Evolutionary conservation across 768 basidiomycete genomes (phyloP).

Genomic region (Asterophora parasitica): DNA sequence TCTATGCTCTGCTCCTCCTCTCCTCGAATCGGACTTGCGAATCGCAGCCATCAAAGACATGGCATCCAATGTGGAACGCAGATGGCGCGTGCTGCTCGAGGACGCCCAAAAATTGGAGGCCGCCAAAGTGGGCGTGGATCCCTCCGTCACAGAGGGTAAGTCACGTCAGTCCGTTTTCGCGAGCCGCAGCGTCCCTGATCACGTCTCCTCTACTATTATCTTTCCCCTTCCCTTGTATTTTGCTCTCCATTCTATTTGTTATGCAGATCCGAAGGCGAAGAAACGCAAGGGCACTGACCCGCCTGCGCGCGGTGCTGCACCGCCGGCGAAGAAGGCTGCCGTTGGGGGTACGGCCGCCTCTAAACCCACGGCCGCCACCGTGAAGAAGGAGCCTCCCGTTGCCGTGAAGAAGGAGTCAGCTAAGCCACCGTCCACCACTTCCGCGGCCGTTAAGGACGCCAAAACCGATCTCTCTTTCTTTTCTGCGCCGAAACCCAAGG

Average conservation of each 20-base stretch:
- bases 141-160: conserved; percentile 63
- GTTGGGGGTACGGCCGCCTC: conserved; percentile 39
- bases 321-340: conserved; percentile 65
- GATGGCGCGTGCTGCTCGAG: conserved; percentile 66
- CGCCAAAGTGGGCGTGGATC: conserved; percentile 36
- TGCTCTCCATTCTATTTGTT: not conserved
- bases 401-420: conserved; percentile 49
- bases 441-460: conserved; percentile 58
- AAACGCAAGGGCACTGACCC: conserved; percentile 76
- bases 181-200: conserved; percentile 20
- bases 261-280: conserved; percentile 54
- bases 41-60: conserved; percentile 87
- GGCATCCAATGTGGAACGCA: conserved; percentile 82
- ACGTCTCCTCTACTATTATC: not conserved
- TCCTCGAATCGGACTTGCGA: conserved; percentile 12
- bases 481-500: conserved; percentile 80
- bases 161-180: conserved; percentile 46
- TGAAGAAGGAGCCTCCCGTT: too few relatives aligned
- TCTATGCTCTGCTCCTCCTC: conserved; percentile 29
- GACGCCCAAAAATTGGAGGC: conserved; percentile 30
- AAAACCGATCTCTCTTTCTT: conserved; percentile 88
- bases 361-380: conserved; percentile 32
- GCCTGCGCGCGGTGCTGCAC: conserved; percentile 37
- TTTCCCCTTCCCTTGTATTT: not conserved
- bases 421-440: conserved; percentile 15